Percentiles rank a stretch among this genome's conserved stretches.
phyloP scores from a whole-genome alignment of 106 monocot genomes.

The Hemerocallis citrina region DNA sequence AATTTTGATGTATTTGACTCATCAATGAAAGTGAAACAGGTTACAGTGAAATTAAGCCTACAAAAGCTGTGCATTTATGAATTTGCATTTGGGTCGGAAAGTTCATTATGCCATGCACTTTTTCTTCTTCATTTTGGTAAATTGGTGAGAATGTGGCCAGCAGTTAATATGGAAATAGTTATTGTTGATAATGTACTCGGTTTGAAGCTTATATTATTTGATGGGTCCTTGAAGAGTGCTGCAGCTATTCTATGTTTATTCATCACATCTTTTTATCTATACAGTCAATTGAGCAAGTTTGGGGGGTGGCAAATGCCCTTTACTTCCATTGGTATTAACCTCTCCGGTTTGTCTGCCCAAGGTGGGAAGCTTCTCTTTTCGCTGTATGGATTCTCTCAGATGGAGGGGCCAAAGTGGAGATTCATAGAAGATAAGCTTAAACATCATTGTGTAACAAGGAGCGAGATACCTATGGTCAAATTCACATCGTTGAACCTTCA shows the following conservation, averaged over 20 bases:
- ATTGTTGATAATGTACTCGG: constrained; percentile 33
- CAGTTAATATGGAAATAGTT: constrained; percentile 38
- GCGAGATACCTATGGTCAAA: constrained; percentile 14
- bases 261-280: constrained; percentile 12
- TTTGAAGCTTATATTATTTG: constrained; percentile 33
- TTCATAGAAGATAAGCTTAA: constrained; percentile 35
- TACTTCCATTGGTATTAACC: constrained; percentile 35
- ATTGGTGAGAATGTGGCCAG: constrained; percentile 12
- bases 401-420: constrained; percentile 26
- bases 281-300: background rate
- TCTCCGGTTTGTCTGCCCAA: constrained; percentile 28
- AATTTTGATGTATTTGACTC: constrained; percentile 10
- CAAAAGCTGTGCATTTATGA: constrained; percentile 6
- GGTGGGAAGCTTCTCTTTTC: constrained; percentile 21
- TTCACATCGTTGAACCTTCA: constrained; percentile 10
- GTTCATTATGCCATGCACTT: constrained; percentile 10
- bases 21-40: constrained; percentile 10
- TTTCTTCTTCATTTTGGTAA: constrained; percentile 4
- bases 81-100: constrained; percentile 12
- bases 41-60: constrained; percentile 23
- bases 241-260: constrained; percentile 34
- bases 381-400: constrained; percentile 23
- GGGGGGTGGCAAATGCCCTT: constrained; percentile 17
- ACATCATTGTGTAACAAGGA: constrained; percentile 12
- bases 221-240: constrained; percentile 32